These are phyloP conservation scores for Jamesozyma lodderae DNA, from an alignment of 805 yeast species.

Conservation along the genomic window DNA sequence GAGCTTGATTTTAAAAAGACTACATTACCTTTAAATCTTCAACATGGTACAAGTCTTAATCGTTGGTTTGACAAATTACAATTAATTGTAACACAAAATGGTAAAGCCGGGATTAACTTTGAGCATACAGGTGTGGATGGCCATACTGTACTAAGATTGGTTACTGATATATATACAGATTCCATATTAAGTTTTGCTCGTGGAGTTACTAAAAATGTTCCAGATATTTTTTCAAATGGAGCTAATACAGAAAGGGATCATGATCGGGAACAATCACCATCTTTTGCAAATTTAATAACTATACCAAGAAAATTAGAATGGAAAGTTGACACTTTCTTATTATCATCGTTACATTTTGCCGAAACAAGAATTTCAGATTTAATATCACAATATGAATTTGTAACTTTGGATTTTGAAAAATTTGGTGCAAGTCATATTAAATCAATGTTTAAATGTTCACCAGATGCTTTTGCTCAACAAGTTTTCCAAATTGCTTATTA, in stretches of 20 bases:
- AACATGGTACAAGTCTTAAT: constrained; percentile 88
- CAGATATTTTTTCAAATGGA: constrained; percentile 18
- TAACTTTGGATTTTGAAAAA: constrained; percentile 57
- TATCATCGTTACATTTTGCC: constrained; percentile 76
- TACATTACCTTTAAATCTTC: constrained; percentile 47
- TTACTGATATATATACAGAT: constrained; percentile 85
- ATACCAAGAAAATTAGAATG: constrained; percentile 85
- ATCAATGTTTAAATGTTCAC: constrained; percentile 68
- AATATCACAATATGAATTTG: constrained; percentile 83
- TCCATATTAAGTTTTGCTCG: constrained; percentile 80
- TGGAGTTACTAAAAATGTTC: constrained; percentile 57
- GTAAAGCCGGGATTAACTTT: constrained; percentile 87
- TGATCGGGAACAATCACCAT: not conserved
- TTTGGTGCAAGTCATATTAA: constrained; percentile 75
- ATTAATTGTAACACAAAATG: constrained; percentile 76
- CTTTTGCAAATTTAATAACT: constrained; percentile 40
- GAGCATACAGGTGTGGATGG: constrained; percentile 96
- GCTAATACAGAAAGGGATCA: constrained; percentile 2
- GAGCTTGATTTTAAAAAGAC: constrained; percentile 36
- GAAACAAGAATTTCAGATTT: constrained; percentile 83
- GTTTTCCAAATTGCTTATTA: constrained; percentile 88
- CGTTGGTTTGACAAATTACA: constrained; percentile 93
- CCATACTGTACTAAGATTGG: constrained; percentile 82
- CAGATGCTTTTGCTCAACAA: constrained; percentile 93
- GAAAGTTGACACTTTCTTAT: constrained; percentile 69